These are phyloP conservation scores for Exophiala mesophila DNA, from an alignment of 2,329 filamentous ascomycete genomes.

Conservation along the genomic window DNA sequence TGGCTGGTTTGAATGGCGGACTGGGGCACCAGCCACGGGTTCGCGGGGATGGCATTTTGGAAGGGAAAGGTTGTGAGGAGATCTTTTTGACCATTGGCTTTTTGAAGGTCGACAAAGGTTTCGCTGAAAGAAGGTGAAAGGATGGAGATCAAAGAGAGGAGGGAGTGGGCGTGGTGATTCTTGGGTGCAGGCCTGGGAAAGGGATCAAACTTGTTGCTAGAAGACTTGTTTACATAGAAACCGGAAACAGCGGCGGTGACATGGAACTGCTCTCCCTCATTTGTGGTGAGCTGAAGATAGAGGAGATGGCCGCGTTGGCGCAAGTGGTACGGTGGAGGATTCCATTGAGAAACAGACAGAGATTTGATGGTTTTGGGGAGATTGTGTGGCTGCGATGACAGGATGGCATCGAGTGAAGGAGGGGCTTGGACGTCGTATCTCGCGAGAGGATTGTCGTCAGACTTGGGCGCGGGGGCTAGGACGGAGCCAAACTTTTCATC, in stretches of 20 bases:
- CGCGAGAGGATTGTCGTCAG: conserved; percentile 52
- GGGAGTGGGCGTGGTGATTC: conserved; percentile 73
- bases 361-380: conserved; percentile 88
- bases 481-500: conserved; percentile 59
- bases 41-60: conserved; percentile 86
- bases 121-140: conserved; percentile 78
- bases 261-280: conserved; percentile 90
- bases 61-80: conserved; percentile 91
- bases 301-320: conserved; percentile 88
- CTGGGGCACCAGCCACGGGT: conserved; percentile 79
- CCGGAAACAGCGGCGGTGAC: conserved; percentile 90
- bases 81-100: conserved; percentile 79
- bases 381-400: conserved; percentile 62
- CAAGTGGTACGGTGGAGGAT: conserved; percentile 87
- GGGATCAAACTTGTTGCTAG: conserved; percentile 91
- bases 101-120: conserved; percentile 72
- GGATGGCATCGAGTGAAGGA: conserved; percentile 63
- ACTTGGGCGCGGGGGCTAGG: conserved; percentile 35
- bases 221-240: conserved; percentile 96
- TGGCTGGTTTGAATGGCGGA: conserved; percentile 56
- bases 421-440: conserved; percentile 73
- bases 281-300: conserved; percentile 83
- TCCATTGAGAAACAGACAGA: conserved; percentile 87
- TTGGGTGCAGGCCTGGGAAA: conserved; percentile 75
- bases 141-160: conserved; percentile 71